Evolutionary conservation across 495 filamentous ascomycete species (phyloP), one percentile per base, ranked within the genome.

Genomic region (Penicillium daleae): DNA sequence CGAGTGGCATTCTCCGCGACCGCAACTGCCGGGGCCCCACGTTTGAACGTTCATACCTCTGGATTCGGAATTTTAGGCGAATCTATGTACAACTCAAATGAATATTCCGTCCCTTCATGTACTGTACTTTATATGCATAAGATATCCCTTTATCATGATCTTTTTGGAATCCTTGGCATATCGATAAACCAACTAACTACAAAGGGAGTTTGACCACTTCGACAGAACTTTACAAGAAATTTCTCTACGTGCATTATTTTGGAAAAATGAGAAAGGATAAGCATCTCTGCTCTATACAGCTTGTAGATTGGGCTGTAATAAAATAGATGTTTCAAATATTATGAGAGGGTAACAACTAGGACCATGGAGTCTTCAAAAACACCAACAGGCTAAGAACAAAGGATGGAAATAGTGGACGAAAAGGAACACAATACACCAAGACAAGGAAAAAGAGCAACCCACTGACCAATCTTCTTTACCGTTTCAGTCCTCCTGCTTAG

Each of bases 1-100:
- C 57, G 37, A 51, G 29, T 21, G 62, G 57, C 51, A 60, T 44
- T 64, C 49, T 48, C 29, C 49, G 37, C 26, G 19, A 10, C 32
- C 31, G 26, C 62, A 64, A 64, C 62, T 64, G 62, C 62, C 62
- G 62, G 24, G 49, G n/a, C 49, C 22, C 26, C 29, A 52, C 24
- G 29, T 19, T n/a, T n/a, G 15, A 13, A 29, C 49, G 22, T 32
- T 31, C 29, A 32, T 9, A 15, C 1, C 9, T 7, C 40, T 46
- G 13, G 21, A 24, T 21, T 21, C 21, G 17, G 42, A 46, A 46
- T 46, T 22, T 46, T 46, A 9, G 21, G n/a, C n/a, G 37, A 17
- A 8, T 42, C n/a, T 42, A 13, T 35, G 9, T 35, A 35, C 2
- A 12, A 35, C 3, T 35, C 1, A 35, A 12, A 10, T 35, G 9